Evolutionary conservation across 139 green algal species (phyloP).

Genomic region (Edaphochlamys debaryana): DNA sequence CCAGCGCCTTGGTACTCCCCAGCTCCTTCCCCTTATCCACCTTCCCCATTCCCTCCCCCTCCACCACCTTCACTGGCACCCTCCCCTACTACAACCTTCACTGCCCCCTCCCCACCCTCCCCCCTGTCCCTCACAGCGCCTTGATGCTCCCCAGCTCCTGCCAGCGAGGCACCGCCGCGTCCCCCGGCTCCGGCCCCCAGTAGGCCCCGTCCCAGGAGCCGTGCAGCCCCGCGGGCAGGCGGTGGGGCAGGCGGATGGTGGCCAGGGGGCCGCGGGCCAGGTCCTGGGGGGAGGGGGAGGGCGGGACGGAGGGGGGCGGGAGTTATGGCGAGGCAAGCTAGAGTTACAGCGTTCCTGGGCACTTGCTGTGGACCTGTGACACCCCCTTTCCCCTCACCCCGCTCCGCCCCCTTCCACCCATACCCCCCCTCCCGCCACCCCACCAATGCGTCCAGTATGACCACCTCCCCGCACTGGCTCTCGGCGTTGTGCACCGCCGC

Average conservation of each 20-base stretch:
- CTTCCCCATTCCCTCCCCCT: no score
- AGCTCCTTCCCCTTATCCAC: no score
- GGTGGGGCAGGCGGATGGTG: slow-evolving; percentile 66
- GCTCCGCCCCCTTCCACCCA: neutral
- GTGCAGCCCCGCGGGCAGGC: slow-evolving; percentile 67
- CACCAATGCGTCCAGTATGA: slow-evolving; percentile 63
- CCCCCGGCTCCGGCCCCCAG: neutral
- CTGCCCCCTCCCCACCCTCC: neutral
- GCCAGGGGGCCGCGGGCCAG: slow-evolving; percentile 63
- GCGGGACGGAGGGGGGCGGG: neutral
- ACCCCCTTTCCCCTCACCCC: no score
- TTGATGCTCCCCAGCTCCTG: slow-evolving; percentile 42
- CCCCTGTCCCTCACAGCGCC: slow-evolving; percentile 15
- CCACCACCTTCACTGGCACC: no score
- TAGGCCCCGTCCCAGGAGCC: slow-evolving; percentile 53
- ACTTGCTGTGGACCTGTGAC: no score
- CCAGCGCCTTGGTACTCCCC: no score
- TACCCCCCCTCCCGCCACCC: neutral
- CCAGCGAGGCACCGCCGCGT: slow-evolving; percentile 16
- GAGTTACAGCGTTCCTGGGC: neutral
- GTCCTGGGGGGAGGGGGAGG: neutral
- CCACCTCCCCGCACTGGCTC: slow-evolving; percentile 41
- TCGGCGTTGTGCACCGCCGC: slow-evolving; percentile 68
- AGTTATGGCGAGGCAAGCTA: neutral
- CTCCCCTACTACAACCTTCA: neutral